Evolutionary conservation across 169 alveolate species (phyloP), one percentile per base, ranked within the genome.

Genomic region (Cystoisospora suis): DNA sequence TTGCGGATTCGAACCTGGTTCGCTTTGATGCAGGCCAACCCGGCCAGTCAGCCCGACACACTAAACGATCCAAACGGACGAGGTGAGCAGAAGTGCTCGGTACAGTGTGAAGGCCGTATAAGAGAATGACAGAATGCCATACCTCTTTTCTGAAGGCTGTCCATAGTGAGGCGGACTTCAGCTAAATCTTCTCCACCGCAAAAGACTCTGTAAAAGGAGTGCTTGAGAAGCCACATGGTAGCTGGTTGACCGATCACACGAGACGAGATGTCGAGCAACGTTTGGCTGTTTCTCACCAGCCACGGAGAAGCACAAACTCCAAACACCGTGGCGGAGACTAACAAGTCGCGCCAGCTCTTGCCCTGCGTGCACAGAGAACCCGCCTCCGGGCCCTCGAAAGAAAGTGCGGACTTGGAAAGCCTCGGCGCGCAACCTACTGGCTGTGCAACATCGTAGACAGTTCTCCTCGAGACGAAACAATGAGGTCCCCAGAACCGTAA

Each of bases 141-240:
- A 81, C 88, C 59, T 47, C 88, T 20, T 0, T 34, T 56, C 75
- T 49, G 3, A 29, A 81, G 75, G 15, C 56, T 81, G 77, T 81
- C 53, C 58, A 81, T 56, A 15, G 75, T 81, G 15, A 20, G 65
- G 44, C 29, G 49, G 47, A 86, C 47, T 34, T 86, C 75, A 2
- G 58, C 69, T n/a, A 72, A 47, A 46, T 4, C 12, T 32, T 77
- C 90, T 12, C 93, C 93, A n/a, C 90, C 93, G 44, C 93, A 89
- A 80, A 89, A 89, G 27, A 58, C 86, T 34, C 59, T 89, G 81
- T 77, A 89, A 27, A 89, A 40, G 3, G 87, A 29, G 23, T 53
- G 32, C 72, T 65, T 89, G 32, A 89, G 29, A 0, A 45, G 9
- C 45, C 45, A 49, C 20, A 44, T 34, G 46, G 85, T 58, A 44